Evolutionary conservation across 331 rosid genomes (phyloP).

Genomic region (Prunus yedoensis): DNA sequence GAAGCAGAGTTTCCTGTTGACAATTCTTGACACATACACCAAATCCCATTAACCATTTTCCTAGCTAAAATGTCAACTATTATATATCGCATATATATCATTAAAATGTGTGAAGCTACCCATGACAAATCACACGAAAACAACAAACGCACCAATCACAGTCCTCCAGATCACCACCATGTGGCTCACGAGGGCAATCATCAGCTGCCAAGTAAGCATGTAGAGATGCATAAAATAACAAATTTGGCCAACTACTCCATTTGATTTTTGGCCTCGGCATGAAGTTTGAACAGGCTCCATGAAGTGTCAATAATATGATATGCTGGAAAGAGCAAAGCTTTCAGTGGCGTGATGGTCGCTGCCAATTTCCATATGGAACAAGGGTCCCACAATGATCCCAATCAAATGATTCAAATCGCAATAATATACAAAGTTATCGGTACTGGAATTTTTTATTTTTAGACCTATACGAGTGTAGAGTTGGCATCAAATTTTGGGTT

Average conservation of each 20-base stretch:
- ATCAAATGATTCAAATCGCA: not conserved
- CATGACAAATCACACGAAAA: constrained; percentile 10
- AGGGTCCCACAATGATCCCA: constrained; percentile 2
- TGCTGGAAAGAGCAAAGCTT: constrained; percentile 4
- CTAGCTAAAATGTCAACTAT: constrained; percentile 15
- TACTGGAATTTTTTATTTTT: too few species aligned
- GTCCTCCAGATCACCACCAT: constrained; percentile 3
- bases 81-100: not conserved
- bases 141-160: constrained; percentile 16
- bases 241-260: constrained; percentile 22
- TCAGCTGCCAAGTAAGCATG: constrained; percentile 17
- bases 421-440: not conserved
- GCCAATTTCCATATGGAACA: constrained; percentile 3
- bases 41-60: constrained; percentile 7
- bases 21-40: constrained; percentile 12
- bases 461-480: too few species aligned
- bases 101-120: not conserved
- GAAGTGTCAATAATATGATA: not conserved
- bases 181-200: constrained; percentile 27
- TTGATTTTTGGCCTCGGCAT: not conserved
- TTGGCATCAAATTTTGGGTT: too few species aligned
- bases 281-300: not conserved
- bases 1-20: constrained; percentile 20
- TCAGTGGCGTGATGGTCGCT: constrained; percentile 29
- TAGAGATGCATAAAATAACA: not conserved